Conservation (phyloP, 2,329 filamentous ascomycete genomes). For the Colletotrichum acutatum region DNA sequence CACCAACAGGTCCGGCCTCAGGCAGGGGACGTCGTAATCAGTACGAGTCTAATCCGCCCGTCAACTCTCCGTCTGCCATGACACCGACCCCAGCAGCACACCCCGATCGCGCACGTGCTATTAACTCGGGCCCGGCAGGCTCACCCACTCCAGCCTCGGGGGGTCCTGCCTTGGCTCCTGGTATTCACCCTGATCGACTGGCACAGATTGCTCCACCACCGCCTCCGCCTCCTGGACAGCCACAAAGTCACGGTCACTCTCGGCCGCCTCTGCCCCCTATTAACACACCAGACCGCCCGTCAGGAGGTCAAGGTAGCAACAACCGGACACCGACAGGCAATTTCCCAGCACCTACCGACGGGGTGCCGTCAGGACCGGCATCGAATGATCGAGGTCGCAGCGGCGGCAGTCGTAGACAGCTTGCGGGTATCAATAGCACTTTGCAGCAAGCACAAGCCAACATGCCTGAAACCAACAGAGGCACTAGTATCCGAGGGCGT, state of each 20-base stretch:
- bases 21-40: conserved; percentile 53
- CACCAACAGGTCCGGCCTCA: conserved; percentile 65
- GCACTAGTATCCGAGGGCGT: conserved; percentile 47
- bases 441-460: conserved; percentile 63
- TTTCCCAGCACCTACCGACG: conserved; percentile 20
- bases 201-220: conserved; percentile 56
- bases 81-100: conserved; percentile 29
- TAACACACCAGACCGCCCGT: conserved; percentile 46
- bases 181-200: conserved; percentile 63
- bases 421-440: conserved; percentile 69
- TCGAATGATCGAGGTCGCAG: conserved; percentile 51
- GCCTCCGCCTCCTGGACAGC: conserved; percentile 44
- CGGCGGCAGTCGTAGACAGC: conserved; percentile 54
- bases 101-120: conserved; percentile 25
- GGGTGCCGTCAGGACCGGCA: conserved; percentile 40
- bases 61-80: conserved; percentile 19
- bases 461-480: conserved; percentile 49
- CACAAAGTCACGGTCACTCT: conserved; percentile 39
- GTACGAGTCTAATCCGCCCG: conserved; percentile 28
- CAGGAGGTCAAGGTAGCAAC: conserved; percentile 1
- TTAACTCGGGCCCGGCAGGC: conserved; percentile 28
- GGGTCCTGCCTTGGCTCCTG: conserved; percentile 41
- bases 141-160: conserved; percentile 38
- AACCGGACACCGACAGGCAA: conserved; percentile 27
- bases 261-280: conserved; percentile 45